Evolutionary conservation across 257 asterid species (phyloP), one percentile per base, ranked within the genome.

Genomic region (Orobanche coerulescens): DNA sequence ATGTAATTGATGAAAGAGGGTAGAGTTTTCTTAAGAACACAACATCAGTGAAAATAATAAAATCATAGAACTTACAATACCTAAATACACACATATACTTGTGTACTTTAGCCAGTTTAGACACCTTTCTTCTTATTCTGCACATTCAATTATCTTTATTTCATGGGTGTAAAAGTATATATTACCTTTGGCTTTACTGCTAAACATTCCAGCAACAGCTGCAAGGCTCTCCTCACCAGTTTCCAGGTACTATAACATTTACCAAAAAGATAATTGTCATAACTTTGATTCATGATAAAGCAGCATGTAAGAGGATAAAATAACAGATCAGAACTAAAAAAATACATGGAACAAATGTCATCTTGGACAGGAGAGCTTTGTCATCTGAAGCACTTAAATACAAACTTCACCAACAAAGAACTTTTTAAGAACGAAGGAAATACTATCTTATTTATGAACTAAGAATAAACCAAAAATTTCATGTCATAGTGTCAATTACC

Each of bases 141-240:
- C 39, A 14, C 47, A 44, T 71, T 62, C 11, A 30, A n/a, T 60
- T 54, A 6, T 15, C 15, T 65, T 46, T 34, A 50, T n/a, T 37
- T 44, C 58, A 48, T 43, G 42, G 30, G 33, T 60, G 55, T 30
- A 39, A 64, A 70, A 68, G 52, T 39, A 68, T 43, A 70, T 49
- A 60, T 33, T 81, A 92, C 98, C 98, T 84, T 88, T 92, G 20
- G 98, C 96, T 73, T 92, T 92, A 75, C 98, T 92, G 81, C 81
- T 92, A 76, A 92, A 92, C 98, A 92, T 92, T 79, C 98, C 98
- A 70, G 98, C 98, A 71, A 92, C 96, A 51, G 98, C 98, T 46
- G 94, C 95, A 71, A 92, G 95, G 78, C 95, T 88, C 79, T 92
- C 98, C 79, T 92, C 98, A 4, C 95, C 89, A 50, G 96, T 84